A percentile compares a stretch with the other conserved stretches of the same genome.
phyloP scores from a whole-genome alignment of 2,329 filamentous ascomycete genomes.

The Botryotinia calthae region DNA sequence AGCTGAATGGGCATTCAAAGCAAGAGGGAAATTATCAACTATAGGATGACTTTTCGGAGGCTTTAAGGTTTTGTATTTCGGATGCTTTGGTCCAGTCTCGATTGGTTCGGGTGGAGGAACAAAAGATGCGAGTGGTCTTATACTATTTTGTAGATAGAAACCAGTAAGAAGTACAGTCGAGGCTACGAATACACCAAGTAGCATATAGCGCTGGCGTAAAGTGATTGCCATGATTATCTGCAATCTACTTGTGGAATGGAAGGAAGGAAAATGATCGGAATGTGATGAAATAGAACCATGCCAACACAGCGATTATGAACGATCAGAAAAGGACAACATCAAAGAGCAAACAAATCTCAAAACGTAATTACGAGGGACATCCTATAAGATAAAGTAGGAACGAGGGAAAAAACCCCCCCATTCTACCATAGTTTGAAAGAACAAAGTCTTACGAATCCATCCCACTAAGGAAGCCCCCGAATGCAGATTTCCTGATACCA shows the following conservation, averaged over 20 bases:
- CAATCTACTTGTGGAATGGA: conserved; percentile 6
- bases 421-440: neutral
- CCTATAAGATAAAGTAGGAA: neutral
- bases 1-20: conserved; percentile 28
- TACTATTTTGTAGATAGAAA: conserved; percentile 1
- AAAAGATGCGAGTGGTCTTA: neutral
- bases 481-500: neutral
- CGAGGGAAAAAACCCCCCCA: neutral
- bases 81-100: conserved; percentile 11
- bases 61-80: conserved; percentile 25
- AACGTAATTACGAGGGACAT: neutral
- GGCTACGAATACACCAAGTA: conserved; percentile 1
- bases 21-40: conserved; percentile 34
- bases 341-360: neutral
- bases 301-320: neutral
- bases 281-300: conserved; percentile 2
- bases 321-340: neutral
- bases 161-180: neutral
- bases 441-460: conserved; percentile 3
- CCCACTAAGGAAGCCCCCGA: neutral
- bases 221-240: neutral
- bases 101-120: neutral
- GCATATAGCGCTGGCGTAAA: conserved; percentile 9
- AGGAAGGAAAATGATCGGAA: neutral
- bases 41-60: conserved; percentile 25